Percentiles rank a stretch among this genome's conserved stretches.
phyloP scores from a whole-genome alignment of 805 yeast species.

The Vanderwaltozyma polyspora region DNA sequence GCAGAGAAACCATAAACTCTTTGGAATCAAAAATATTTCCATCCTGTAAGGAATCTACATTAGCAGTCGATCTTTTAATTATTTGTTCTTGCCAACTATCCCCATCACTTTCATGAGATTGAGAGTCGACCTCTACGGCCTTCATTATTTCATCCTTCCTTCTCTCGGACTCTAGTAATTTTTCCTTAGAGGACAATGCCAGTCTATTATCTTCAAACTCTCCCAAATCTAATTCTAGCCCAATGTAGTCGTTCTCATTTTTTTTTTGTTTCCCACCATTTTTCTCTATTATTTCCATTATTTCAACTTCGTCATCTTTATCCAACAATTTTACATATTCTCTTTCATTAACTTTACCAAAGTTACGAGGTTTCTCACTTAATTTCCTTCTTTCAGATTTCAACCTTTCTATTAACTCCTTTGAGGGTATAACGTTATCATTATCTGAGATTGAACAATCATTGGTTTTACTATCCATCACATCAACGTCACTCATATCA shows the following conservation, averaged over 20 bases:
- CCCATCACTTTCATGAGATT: too few relatives aligned
- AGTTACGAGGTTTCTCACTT: neutral
- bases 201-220: slow-evolving; percentile 20
- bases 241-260: slow-evolving; percentile 7
- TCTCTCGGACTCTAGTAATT: slow-evolving; percentile 2
- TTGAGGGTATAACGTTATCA: neutral
- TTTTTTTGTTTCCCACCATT: slow-evolving; percentile 6
- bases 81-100: too few relatives aligned
- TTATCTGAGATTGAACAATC: slow-evolving; percentile 1
- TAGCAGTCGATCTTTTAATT: too few relatives aligned
- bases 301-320: slow-evolving; percentile 18
- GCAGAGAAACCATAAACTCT: too few relatives aligned
- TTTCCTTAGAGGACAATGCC: slow-evolving; percentile 15
- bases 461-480: neutral
- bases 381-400: neutral
- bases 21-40: too few relatives aligned
- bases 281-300: slow-evolving; percentile 13
- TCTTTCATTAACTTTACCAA: slow-evolving; percentile 9
- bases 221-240: slow-evolving; percentile 5
- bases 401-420: too few relatives aligned
- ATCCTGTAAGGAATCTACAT: too few relatives aligned
- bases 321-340: slow-evolving; percentile 19
- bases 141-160: slow-evolving; percentile 13
- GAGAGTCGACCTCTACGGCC: too few relatives aligned
- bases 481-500: neutral